phyloP scores from a whole-genome alignment of 345 rosid genomes.

The Rhodamnia argentea region DNA sequence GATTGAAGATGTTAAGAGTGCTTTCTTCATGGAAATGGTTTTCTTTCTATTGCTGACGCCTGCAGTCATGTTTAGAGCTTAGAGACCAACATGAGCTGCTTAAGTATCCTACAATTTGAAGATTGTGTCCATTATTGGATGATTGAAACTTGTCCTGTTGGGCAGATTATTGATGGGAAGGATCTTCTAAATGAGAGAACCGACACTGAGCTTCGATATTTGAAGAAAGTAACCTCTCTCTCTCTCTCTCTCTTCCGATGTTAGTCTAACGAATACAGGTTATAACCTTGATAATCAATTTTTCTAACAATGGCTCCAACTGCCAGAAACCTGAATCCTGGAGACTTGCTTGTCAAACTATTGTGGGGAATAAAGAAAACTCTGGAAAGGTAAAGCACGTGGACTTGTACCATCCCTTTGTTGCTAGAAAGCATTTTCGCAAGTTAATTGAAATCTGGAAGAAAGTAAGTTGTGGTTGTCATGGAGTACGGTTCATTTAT shows the following conservation, averaged over 20 bases:
- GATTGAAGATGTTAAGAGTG: background rate
- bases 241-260: background rate
- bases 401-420: background rate
- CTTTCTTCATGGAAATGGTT: background rate
- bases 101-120: background rate
- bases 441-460: background rate
- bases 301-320: background rate
- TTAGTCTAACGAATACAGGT: background rate
- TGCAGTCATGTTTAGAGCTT: background rate
- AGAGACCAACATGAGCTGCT: background rate
- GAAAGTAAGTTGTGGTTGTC: background rate
- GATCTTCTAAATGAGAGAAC: slow-evolving; percentile 78
- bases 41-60: background rate
- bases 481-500: background rate
- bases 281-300: background rate
- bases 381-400: slow-evolving; percentile 55
- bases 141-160: background rate
- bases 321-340: slow-evolving; percentile 79
- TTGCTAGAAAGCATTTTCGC: background rate
- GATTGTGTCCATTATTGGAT: background rate
- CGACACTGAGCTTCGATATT: slow-evolving; percentile 43
- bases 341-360: slow-evolving; percentile 91
- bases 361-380: slow-evolving; percentile 78
- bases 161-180: slow-evolving; percentile 65
- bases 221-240: slow-evolving; percentile 44